Percentiles rank a stretch among this genome's conserved stretches.
Conservation (phyloP, 345 rosid genomes). For the Balakata baccata region DNA sequence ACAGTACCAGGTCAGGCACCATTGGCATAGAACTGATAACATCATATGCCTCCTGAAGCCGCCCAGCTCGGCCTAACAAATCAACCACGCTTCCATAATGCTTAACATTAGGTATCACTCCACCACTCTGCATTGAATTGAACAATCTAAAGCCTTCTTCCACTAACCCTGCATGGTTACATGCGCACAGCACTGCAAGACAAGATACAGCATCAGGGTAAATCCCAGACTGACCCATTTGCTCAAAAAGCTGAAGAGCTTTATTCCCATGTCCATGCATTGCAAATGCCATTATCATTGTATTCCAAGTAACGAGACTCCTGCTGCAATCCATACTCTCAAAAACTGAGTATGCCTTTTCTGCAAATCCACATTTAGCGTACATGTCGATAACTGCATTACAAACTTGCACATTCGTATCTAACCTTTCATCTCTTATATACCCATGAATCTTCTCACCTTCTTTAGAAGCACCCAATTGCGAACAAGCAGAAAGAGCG, state of each 20-base stretch:
- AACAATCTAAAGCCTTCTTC: constrained; percentile 61
- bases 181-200: constrained; percentile 61
- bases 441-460: constrained; percentile 54
- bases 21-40: constrained; percentile 58
- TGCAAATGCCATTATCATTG: constrained; percentile 84
- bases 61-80: constrained; percentile 75
- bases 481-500: constrained; percentile 75
- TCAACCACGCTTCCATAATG: constrained; percentile 84
- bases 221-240: constrained; percentile 42
- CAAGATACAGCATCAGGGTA: constrained; percentile 53
- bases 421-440: constrained; percentile 45
- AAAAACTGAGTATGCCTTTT: constrained; percentile 60
- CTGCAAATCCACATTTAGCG: constrained; percentile 72
- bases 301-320: constrained; percentile 77
- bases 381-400: constrained; percentile 51
- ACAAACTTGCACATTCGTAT: constrained; percentile 55
- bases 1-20: constrained; percentile 63
- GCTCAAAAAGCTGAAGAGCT: constrained; percentile 60
- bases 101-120: constrained; percentile 58
- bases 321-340: constrained; percentile 41
- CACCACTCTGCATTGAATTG: constrained; percentile 47
- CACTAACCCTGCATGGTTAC: constrained; percentile 83
- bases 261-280: constrained; percentile 65
- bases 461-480: constrained; percentile 63
- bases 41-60: constrained; percentile 61